phyloP scores from a whole-genome alignment of 495 filamentous ascomycete species.

The Aspergillus bertholletiae region DNA sequence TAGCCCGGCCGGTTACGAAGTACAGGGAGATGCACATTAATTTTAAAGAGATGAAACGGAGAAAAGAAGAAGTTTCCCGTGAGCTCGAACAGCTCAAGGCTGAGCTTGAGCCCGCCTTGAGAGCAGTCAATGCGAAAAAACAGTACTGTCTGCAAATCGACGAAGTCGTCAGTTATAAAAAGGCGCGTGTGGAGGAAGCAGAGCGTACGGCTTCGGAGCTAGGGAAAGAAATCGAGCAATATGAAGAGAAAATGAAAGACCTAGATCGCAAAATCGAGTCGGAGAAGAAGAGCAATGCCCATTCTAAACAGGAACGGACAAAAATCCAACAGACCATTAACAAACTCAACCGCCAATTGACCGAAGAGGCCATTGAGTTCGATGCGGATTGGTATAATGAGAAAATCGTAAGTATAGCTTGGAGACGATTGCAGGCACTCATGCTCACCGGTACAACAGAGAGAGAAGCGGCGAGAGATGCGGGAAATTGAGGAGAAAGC shows the following conservation, averaged over 20 bases:
- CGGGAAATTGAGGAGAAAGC: conserved; percentile 29
- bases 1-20: conserved; percentile 58
- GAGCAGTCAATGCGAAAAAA: conserved; percentile 62
- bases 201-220: conserved; percentile 52
- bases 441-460: conserved; percentile 27
- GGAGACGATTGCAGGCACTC: not conserved
- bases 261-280: conserved; percentile 52
- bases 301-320: conserved; percentile 48
- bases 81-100: conserved; percentile 55
- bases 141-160: conserved; percentile 50
- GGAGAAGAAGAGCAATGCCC: conserved; percentile 49
- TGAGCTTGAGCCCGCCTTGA: conserved; percentile 63
- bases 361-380: conserved; percentile 48
- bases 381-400: conserved; percentile 54
- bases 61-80: conserved; percentile 38
- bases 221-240: conserved; percentile 43
- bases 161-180: conserved; percentile 48
- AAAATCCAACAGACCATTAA: conserved; percentile 40
- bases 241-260: conserved; percentile 53
- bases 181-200: conserved; percentile 44
- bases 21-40: conserved; percentile 46
- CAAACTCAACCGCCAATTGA: conserved; percentile 42
- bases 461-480: conserved; percentile 31
- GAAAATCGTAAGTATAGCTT: conserved; percentile 33
- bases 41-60: conserved; percentile 42